Evolutionary conservation across 1,284 basidiomycete species (phyloP).

Genomic region (Cerrena zonata): DNA sequence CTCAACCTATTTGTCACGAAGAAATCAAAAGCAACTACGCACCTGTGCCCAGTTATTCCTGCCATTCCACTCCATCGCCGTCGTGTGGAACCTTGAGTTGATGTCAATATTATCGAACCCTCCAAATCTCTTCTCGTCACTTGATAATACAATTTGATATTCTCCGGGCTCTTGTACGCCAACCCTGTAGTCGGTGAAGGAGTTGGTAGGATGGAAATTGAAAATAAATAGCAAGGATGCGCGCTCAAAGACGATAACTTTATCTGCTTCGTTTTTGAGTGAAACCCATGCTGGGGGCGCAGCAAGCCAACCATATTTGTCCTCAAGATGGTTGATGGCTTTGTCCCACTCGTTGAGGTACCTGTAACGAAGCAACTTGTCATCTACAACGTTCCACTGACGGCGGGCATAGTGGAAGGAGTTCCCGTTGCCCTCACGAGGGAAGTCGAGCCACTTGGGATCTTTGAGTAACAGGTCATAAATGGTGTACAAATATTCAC

Average conservation of each 20-base stretch:
- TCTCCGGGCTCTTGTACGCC: slow-evolving; percentile 85
- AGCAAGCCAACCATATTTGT: slow-evolving; percentile 78
- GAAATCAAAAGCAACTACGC: slow-evolving; percentile 15
- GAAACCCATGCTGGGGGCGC: slow-evolving; percentile 87
- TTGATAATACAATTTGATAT: slow-evolving; percentile 77
- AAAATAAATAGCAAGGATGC: slow-evolving; percentile 91
- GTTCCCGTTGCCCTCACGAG: slow-evolving; percentile 88
- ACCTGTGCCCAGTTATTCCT: slow-evolving; percentile 87
- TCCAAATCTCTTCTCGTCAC: slow-evolving; percentile 83
- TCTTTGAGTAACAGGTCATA: background rate
- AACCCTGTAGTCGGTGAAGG: slow-evolving; percentile 89
- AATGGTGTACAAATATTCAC: slow-evolving; percentile 12
- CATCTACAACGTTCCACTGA: slow-evolving; percentile 94
- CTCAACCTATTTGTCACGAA: slow-evolving; percentile 3
- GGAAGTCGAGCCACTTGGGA: slow-evolving; percentile 93
- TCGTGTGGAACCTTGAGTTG: slow-evolving; percentile 71
- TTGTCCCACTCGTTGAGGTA: slow-evolving; percentile 91
- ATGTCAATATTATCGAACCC: slow-evolving; percentile 80
- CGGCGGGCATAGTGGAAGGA: slow-evolving; percentile 94
- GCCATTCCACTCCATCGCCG: slow-evolving; percentile 85
- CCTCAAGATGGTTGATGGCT: slow-evolving; percentile 87
- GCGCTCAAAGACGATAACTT: slow-evolving; percentile 89
- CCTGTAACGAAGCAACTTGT: slow-evolving; percentile 78
- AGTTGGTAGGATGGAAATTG: slow-evolving; percentile 89
- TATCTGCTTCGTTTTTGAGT: slow-evolving; percentile 88